Evolutionary conservation across 345 rosid species (phyloP).

Genomic region (Draba incana): DNA sequence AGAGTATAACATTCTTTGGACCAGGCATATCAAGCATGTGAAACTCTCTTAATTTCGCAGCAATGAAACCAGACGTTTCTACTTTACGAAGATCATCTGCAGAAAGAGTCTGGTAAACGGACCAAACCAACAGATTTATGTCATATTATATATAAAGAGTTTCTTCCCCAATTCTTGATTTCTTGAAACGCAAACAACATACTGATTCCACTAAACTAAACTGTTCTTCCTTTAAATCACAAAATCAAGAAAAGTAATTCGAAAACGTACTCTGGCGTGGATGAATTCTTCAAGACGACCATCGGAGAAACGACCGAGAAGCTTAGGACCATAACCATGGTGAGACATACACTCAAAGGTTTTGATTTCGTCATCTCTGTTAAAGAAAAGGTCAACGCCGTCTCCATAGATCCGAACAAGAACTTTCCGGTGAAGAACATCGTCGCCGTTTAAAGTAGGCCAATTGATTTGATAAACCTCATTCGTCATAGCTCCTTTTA

Average conservation of each 20-base stretch:
- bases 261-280: constrained; percentile 70
- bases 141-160: constrained; percentile 35
- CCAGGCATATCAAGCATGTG: constrained; percentile 87
- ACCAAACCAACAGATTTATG: constrained; percentile 29
- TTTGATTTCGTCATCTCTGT: constrained; percentile 75
- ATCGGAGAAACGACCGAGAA: constrained; percentile 76
- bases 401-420: constrained; percentile 83
- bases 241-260: background rate
- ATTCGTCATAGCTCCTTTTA: constrained; percentile 88
- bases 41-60: constrained; percentile 80
- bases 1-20: constrained; percentile 55
- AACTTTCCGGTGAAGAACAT: constrained; percentile 51
- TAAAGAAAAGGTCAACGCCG: constrained; percentile 85
- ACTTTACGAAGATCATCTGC: constrained; percentile 77
- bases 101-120: constrained; percentile 73
- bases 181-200: constrained; percentile 24
- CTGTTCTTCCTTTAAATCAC: background rate
- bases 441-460: constrained; percentile 55
- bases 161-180: background rate
- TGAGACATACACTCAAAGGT: constrained; percentile 88
- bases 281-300: constrained; percentile 97
- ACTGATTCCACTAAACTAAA: background rate
- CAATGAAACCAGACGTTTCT: constrained; percentile 67
- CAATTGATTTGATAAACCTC: constrained; percentile 79
- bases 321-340: constrained; percentile 91